phyloP scores from a whole-genome alignment of 2,329 filamentous ascomycete genomes.

The Alternaria tenuissima region DNA sequence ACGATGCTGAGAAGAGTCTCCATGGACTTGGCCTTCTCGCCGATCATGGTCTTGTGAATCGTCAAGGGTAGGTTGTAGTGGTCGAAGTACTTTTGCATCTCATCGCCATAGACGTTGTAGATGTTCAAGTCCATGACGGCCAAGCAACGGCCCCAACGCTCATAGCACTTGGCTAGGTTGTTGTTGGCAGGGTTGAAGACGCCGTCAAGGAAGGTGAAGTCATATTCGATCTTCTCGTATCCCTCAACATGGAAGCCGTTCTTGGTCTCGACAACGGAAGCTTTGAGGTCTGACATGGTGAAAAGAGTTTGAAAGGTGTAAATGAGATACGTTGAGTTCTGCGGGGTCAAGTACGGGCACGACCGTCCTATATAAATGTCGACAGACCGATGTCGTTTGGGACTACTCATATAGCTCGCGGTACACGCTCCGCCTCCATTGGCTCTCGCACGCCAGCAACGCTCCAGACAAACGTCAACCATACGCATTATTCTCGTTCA shows the following conservation, averaged over 20 bases:
- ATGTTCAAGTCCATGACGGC: slow-evolving; percentile 77
- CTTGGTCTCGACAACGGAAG: slow-evolving; percentile 69
- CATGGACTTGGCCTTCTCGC: slow-evolving; percentile 78
- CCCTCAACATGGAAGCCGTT: slow-evolving; percentile 75
- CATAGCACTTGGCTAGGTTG: slow-evolving; percentile 71
- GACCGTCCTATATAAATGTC: slow-evolving; percentile 29
- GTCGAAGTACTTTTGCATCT: slow-evolving; percentile 73
- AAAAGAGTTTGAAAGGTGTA: slow-evolving; percentile 18
- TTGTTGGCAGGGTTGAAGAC: slow-evolving; percentile 69
- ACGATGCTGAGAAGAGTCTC: slow-evolving; percentile 74
- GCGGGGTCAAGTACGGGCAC: slow-evolving; percentile 19
- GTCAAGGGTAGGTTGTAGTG: slow-evolving; percentile 69
- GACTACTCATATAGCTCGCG: slow-evolving; percentile 21
- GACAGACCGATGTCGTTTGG: slow-evolving; percentile 18
- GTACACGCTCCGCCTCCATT: slow-evolving; percentile 33
- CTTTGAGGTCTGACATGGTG: slow-evolving; percentile 73
- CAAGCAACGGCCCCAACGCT: slow-evolving; percentile 70
- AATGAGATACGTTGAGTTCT: slow-evolving; percentile 39
- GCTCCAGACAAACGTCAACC: slow-evolving; percentile 38
- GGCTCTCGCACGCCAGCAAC: slow-evolving; percentile 29
- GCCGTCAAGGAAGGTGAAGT: slow-evolving; percentile 76
- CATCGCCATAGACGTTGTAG: slow-evolving; percentile 70
- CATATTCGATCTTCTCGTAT: slow-evolving; percentile 79
- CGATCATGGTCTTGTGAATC: slow-evolving; percentile 77
- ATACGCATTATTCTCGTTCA: slow-evolving; percentile 31